Evolutionary conservation across 805 yeast genomes (phyloP).

Genomic region (Torulaspora indica): DNA sequence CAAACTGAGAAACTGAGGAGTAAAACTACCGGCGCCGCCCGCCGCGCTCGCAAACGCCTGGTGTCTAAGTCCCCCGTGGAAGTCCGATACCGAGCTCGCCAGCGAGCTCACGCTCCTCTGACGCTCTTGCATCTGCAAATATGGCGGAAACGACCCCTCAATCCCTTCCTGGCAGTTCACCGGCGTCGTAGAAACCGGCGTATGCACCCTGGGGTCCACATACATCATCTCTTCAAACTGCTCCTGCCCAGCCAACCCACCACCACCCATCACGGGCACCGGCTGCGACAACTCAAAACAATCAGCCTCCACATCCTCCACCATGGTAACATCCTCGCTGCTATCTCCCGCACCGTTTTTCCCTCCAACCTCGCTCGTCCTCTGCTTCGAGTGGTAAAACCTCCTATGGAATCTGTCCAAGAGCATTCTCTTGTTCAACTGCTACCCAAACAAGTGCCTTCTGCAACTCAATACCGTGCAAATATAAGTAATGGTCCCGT

Average conservation of each 20-base stretch:
- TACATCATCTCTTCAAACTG: constrained; percentile 14
- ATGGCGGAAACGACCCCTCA: constrained; percentile 16
- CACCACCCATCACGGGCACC: neutral
- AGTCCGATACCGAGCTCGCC: constrained; percentile 31
- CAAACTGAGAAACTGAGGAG: constrained; percentile 42
- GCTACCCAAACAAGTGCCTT: neutral
- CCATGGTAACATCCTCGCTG: constrained; percentile 8
- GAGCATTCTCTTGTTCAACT: constrained; percentile 11
- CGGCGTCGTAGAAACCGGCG: constrained; percentile 15
- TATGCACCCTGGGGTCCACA: constrained; percentile 12
- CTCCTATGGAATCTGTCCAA: constrained; percentile 22
- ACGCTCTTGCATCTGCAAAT: constrained; percentile 18
- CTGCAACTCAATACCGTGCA: neutral
- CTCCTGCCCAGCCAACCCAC: neutral
- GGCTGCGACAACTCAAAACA: constrained; percentile 4
- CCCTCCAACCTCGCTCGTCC: constrained; percentile 3
- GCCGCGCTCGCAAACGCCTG: constrained; percentile 12
- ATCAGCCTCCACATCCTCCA: neutral
- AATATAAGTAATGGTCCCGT: constrained; percentile 1
- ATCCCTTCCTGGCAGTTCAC: constrained; percentile 5
- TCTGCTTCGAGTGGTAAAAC: constrained; percentile 16
- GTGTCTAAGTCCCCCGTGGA: constrained; percentile 13
- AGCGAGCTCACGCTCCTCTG: constrained; percentile 30
- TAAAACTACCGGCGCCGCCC: constrained; percentile 18
- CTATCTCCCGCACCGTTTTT: neutral